These are phyloP conservation scores for Ceratocystiopsis sp. DNA, from an alignment of 2,329 filamentous ascomycete genomes.

Conservation along the genomic window DNA sequence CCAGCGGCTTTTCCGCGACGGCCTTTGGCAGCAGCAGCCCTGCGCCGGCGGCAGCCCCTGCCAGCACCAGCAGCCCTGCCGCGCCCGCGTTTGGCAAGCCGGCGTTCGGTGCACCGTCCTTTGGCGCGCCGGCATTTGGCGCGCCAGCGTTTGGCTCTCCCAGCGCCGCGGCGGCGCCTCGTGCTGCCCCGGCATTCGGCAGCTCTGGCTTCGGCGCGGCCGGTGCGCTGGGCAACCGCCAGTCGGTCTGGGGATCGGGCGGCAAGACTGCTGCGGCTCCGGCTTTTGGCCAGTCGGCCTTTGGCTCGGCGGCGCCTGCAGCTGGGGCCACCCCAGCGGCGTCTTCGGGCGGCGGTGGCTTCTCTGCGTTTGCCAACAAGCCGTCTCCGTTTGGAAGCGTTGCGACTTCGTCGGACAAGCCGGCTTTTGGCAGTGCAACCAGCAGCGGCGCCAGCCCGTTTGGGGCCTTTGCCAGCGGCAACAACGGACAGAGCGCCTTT, in stretches of 20 bases:
- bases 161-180: too few relatives aligned
- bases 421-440: not conserved
- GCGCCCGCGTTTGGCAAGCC: constrained; percentile 20
- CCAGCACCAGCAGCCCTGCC: constrained; percentile 22
- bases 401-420: constrained; percentile 10
- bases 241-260: constrained; percentile 14
- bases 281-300: constrained; percentile 38
- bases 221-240: constrained; percentile 16
- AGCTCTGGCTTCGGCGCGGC: constrained; percentile 19
- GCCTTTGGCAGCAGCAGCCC: constrained; percentile 12
- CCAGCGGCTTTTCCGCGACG: constrained; percentile 7
- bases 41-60: constrained; percentile 1
- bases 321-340: constrained; percentile 15
- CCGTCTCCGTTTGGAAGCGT: constrained; percentile 11
- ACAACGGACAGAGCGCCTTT: constrained; percentile 27
- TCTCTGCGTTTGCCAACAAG: constrained; percentile 12
- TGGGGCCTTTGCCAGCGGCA: constrained; percentile 9
- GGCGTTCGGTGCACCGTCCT: too few relatives aligned
- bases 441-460: constrained; percentile 7
- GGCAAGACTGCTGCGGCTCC: constrained; percentile 18
- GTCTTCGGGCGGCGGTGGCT: constrained; percentile 8
- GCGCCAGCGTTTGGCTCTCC: too few relatives aligned
- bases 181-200: constrained; percentile 1
- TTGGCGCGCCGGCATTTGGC: too few relatives aligned
- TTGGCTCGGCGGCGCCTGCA: constrained; percentile 21